Percentiles rank a stretch among this genome's conserved stretches.
Evolutionary conservation across 768 basidiomycete species (phyloP).

Genomic region (Boletus rubescentipes): DNA sequence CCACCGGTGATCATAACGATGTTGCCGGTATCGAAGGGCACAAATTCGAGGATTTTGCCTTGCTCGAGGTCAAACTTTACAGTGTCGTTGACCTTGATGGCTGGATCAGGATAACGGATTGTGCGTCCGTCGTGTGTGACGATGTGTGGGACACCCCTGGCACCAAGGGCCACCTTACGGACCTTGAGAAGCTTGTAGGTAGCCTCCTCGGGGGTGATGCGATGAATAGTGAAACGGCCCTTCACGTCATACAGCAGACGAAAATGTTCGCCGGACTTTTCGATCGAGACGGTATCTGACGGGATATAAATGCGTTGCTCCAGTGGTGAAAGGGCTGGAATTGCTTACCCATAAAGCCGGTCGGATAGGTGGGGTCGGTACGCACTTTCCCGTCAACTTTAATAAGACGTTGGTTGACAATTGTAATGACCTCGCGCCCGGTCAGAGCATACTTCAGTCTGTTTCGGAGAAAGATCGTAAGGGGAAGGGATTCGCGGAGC

Average conservation of each 20-base stretch:
- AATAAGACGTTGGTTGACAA: conserved; percentile 94
- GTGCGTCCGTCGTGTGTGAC: conserved; percentile 99
- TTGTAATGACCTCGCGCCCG: conserved; percentile 92
- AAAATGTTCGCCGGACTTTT: conserved; percentile 99
- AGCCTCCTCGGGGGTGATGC: conserved; percentile 97
- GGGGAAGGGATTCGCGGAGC: conserved; percentile 96
- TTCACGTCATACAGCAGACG: conserved; percentile 99
- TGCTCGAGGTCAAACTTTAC: conserved; percentile 96
- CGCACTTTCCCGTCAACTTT: conserved; percentile 99
- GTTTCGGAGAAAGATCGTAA: conserved; percentile 97
- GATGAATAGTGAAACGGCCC: conserved; percentile 99
- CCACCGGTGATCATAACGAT: conserved; percentile 98
- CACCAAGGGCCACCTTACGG: conserved; percentile 85
- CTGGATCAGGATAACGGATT: conserved; percentile 98
- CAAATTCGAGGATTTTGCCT: conserved; percentile 87
- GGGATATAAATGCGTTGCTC: neutral
- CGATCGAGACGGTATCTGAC: conserved; percentile 91
- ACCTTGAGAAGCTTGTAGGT: conserved; percentile 96
- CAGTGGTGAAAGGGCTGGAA: neutral
- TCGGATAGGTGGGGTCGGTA: conserved; percentile 94
- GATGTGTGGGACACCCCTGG: conserved; percentile 92
- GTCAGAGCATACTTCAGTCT: conserved; percentile 98
- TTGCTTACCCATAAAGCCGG: conserved; percentile 93
- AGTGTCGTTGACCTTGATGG: conserved; percentile 94
- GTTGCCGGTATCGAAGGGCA: conserved; percentile 97